Conservation (phyloP, 768 basidiomycete species). For the Boletus subcaerulescens region DNA sequence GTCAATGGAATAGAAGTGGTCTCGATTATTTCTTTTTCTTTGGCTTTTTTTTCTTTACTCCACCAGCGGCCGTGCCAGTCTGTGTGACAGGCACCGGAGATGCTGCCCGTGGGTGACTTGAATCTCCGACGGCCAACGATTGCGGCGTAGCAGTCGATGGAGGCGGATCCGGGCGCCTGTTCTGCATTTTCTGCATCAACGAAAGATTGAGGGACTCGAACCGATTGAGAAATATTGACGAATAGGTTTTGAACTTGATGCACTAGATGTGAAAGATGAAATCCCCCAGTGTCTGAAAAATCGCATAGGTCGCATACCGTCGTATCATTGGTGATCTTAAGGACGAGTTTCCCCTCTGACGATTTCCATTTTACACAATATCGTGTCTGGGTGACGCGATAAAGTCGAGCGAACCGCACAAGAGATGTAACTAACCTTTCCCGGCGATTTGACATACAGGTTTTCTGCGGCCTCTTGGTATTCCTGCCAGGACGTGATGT, state of each 20-base stretch:
- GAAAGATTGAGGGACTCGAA: slow-evolving; percentile 90
- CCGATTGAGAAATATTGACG: slow-evolving; percentile 92
- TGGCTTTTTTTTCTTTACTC: slow-evolving; percentile 79
- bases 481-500: slow-evolving; percentile 87
- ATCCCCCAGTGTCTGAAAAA: neutral
- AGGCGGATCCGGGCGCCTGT: slow-evolving; percentile 43
- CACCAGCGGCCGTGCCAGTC: slow-evolving; percentile 45
- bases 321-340: slow-evolving; percentile 91
- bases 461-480: slow-evolving; percentile 87
- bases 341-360: slow-evolving; percentile 79
- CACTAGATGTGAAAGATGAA: slow-evolving; percentile 50
- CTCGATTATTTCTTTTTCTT: slow-evolving; percentile 68
- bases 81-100: slow-evolving; percentile 34
- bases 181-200: slow-evolving; percentile 85
- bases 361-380: slow-evolving; percentile 92
- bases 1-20: neutral
- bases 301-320: slow-evolving; percentile 55
- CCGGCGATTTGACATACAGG: slow-evolving; percentile 77
- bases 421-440: slow-evolving; percentile 49
- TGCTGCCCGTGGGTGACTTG: slow-evolving; percentile 30
- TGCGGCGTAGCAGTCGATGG: slow-evolving; percentile 17
- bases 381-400: slow-evolving; percentile 55
- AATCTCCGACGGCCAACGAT: slow-evolving; percentile 17
- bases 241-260: slow-evolving; percentile 94
- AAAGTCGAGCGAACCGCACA: neutral